phyloP scores from a whole-genome alignment of 208 protist genomes.

The Kentomonas sorsogonicus region DNA sequence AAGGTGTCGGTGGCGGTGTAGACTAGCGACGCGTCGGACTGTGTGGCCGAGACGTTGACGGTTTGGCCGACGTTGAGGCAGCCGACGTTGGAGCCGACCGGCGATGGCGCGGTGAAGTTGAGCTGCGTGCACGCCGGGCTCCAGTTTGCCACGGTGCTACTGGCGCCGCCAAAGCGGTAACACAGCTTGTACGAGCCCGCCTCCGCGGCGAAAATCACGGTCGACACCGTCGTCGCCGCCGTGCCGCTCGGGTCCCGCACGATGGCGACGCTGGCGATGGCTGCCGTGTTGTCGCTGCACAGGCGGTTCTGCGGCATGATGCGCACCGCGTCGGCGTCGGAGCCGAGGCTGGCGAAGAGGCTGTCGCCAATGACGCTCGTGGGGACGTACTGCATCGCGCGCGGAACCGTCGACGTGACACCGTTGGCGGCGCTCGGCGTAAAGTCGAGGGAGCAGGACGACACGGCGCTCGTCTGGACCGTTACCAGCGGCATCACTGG shows the following conservation, averaged over 20 bases:
- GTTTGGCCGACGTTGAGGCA: conserved; percentile 70
- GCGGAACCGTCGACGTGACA: conserved; percentile 14
- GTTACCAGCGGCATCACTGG: conserved; percentile 47
- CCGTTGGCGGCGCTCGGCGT: conserved; percentile 30
- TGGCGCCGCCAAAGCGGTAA: conserved; percentile 62
- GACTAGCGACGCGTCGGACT: conserved; percentile 17
- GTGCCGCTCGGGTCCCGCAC: conserved; percentile 7
- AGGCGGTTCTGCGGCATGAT: conserved; percentile 55
- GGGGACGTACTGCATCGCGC: conserved; percentile 81
- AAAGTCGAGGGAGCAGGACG: conserved; percentile 21
- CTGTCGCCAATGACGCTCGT: conserved; percentile 34
- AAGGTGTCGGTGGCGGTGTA: conserved; percentile 36
- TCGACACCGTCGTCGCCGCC: conserved; percentile 8
- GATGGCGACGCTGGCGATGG: conserved; percentile 40
- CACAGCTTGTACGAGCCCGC: conserved; percentile 74
- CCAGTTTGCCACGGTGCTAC: conserved; percentile 49
- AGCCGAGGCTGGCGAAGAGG: conserved; percentile 15
- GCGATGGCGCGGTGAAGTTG: conserved; percentile 31
- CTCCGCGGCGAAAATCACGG: conserved; percentile 51
- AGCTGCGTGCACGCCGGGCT: conserved; percentile 67
- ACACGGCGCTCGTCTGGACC: conserved; percentile 32
- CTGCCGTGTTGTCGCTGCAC: conserved; percentile 49
- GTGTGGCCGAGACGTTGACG: conserved; percentile 32
- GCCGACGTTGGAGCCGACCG: conserved; percentile 30
- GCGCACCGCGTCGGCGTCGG: conserved; percentile 34